Conservation (phyloP, 352 stramenopile genomes). For the Pythium brassicae region DNA sequence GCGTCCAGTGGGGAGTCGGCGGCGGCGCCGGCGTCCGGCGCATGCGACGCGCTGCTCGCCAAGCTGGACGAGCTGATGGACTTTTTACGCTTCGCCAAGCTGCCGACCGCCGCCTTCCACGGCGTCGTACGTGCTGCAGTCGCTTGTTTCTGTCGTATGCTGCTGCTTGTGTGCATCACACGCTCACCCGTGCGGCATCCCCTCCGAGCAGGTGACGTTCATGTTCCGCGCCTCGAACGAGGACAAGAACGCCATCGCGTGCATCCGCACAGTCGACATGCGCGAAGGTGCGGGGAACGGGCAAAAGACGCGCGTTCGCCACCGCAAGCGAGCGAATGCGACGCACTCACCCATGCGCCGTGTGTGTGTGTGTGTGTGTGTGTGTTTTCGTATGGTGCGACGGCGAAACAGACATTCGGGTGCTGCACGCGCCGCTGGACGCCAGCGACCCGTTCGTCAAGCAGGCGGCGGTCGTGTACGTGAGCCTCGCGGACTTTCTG, state of each 20-base stretch:
- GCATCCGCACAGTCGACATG: slow-evolving; percentile 78
- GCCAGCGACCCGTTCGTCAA: slow-evolving; percentile 46
- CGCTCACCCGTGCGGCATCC: neutral
- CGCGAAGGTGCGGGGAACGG: slow-evolving; percentile 33
- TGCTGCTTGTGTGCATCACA: neutral
- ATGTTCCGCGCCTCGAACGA: slow-evolving; percentile 54
- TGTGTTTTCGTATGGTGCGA: neutral
- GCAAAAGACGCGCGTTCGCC: no score
- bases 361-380: slow-evolving; percentile 1
- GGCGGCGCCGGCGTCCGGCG: neutral
- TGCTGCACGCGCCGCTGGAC: slow-evolving; percentile 45
- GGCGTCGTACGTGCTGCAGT: slow-evolving; percentile 38
- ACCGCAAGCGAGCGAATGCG: neutral
- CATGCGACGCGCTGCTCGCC: slow-evolving; percentile 68
- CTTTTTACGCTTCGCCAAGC: slow-evolving; percentile 67
- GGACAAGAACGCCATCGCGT: slow-evolving; percentile 44
- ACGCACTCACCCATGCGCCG: no score
- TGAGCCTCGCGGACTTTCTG: slow-evolving; percentile 77
- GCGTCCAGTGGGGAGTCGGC: no score
- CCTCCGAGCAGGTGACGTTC: slow-evolving; percentile 69
- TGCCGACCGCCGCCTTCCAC: slow-evolving; percentile 37
- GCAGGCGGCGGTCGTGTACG: slow-evolving; percentile 64
- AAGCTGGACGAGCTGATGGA: slow-evolving; percentile 86
- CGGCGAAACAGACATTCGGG: slow-evolving; percentile 30
- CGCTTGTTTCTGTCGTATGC: neutral